Percentiles rank a stretch among this genome's conserved stretches.
phyloP scores from a whole-genome alignment of 2,329 filamentous ascomycete species.

The Aureobasidium sp. region DNA sequence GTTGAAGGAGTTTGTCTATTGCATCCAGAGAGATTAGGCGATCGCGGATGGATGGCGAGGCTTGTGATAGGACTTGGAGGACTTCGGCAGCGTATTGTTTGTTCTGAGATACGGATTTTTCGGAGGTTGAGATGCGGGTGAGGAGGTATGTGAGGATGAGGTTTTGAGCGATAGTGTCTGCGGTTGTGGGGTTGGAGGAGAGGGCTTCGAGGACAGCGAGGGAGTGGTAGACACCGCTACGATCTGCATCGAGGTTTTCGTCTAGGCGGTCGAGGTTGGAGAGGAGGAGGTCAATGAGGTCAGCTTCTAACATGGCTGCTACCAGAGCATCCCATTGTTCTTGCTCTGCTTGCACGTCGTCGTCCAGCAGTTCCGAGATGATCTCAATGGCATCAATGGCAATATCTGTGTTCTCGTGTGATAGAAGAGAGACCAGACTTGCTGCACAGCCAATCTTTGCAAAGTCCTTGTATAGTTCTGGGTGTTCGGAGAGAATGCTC shows the following conservation, averaged over 20 bases:
- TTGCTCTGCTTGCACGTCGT: conserved; percentile 86
- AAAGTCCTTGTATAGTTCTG: conserved; percentile 85
- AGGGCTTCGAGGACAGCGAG: conserved; percentile 87
- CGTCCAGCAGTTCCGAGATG: conserved; percentile 90
- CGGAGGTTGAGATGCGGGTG: conserved; percentile 73
- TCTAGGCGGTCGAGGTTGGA: conserved; percentile 84
- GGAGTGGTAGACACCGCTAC: conserved; percentile 87
- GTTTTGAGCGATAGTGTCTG: conserved; percentile 77
- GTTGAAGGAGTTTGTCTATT: conserved; percentile 82
- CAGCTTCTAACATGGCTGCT: conserved; percentile 65
- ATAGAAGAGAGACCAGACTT: conserved; percentile 82
- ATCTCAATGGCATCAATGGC: conserved; percentile 93
- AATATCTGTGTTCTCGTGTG: conserved; percentile 98
- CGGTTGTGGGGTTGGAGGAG: conserved; percentile 73
- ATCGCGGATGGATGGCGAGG: conserved; percentile 70
- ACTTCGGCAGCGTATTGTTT: conserved; percentile 97
- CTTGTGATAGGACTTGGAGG: conserved; percentile 87
- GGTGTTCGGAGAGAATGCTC: conserved; percentile 88
- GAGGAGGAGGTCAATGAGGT: conserved; percentile 77
- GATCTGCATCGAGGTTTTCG: conserved; percentile 76
- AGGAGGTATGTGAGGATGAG: conserved; percentile 83
- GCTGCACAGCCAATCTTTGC: conserved; percentile 72
- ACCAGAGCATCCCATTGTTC: conserved; percentile 85
- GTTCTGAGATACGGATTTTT: conserved; percentile 79
- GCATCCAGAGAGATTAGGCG: conserved; percentile 70